Evolutionary conservation across 768 basidiomycete genomes (phyloP).

Genomic region (Tulasnella sp.): DNA sequence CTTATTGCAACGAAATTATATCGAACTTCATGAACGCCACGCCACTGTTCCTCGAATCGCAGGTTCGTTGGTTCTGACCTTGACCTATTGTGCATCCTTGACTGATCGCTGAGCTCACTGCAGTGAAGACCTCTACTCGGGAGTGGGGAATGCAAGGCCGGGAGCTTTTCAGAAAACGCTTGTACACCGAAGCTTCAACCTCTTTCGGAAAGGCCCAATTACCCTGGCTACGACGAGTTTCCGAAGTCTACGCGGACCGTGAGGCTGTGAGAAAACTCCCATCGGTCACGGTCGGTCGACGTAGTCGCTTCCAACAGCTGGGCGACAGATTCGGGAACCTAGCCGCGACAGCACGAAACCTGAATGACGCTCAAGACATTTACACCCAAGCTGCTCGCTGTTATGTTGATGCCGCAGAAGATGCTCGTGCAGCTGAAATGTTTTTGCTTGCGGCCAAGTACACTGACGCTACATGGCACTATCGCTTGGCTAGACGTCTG

Average conservation of each 20-base stretch:
- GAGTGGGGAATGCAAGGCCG: conserved; percentile 8
- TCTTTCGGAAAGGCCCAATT: conserved; percentile 11
- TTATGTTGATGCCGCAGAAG: neutral
- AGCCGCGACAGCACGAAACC: neutral
- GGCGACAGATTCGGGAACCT: neutral
- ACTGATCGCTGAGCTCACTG: neutral
- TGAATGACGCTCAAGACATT: neutral
- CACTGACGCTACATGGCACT: conserved; percentile 8
- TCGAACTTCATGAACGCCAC: too few species aligned
- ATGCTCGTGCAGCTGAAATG: neutral
- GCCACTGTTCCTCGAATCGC: neutral
- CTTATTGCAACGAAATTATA: neutral
- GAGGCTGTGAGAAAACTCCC: conserved; percentile 1
- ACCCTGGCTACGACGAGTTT: neutral
- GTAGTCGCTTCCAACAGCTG: neutral
- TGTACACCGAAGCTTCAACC: conserved; percentile 14
- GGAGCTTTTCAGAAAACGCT: conserved; percentile 9
- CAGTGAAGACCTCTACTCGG: neutral
- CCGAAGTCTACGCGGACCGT: neutral
- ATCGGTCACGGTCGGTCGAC: neutral
- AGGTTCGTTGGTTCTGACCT: neutral
- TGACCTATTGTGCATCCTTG: neutral
- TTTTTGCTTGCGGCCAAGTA: neutral
- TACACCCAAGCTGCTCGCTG: neutral
- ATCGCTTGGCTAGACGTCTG: conserved; percentile 4